phyloP scores from a whole-genome alignment of 345 rosid species.

The Gossypium herbaceum region DNA sequence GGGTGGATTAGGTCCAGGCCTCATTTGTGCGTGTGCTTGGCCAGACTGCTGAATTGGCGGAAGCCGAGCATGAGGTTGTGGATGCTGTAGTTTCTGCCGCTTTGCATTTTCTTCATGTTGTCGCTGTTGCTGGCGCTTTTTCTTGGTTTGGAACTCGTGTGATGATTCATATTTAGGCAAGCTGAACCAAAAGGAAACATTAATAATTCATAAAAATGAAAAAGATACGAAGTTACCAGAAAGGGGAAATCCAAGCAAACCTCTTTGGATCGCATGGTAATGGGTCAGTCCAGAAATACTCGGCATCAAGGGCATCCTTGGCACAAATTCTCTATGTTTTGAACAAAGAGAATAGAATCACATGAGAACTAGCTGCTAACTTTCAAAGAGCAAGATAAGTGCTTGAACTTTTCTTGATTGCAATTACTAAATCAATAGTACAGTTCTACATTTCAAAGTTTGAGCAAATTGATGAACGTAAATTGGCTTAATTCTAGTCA shows the following conservation, averaged over 20 bases:
- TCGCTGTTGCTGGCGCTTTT: slow-evolving; percentile 87
- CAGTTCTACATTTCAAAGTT: background rate
- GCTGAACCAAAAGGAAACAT: slow-evolving; percentile 30
- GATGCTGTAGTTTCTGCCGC: slow-evolving; percentile 82
- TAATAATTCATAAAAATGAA: background rate
- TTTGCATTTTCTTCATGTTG: slow-evolving; percentile 84
- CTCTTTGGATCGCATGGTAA: slow-evolving; percentile 94
- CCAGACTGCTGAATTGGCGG: slow-evolving; percentile 85
- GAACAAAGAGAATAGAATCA: background rate
- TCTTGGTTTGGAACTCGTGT: slow-evolving; percentile 96
- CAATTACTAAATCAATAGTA: background rate
- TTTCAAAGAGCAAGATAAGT: background rate
- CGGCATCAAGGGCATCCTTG: slow-evolving; percentile 94
- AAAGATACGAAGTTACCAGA: background rate
- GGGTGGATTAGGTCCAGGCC: slow-evolving; percentile 40
- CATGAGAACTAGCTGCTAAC: background rate
- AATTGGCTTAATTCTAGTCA: background rate
- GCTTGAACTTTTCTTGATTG: background rate
- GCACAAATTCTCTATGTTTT: slow-evolving; percentile 75
- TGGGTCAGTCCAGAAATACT: slow-evolving; percentile 96
- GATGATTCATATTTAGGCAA: slow-evolving; percentile 91
- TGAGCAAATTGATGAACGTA: background rate
- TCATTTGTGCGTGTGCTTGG: slow-evolving; percentile 62
- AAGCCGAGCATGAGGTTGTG: slow-evolving; percentile 68
- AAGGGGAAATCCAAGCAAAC: slow-evolving; percentile 27